Evolutionary conservation across 192 early-diverging fungal species (phyloP).

Genomic region (Phlyctochytrium planicorne): DNA sequence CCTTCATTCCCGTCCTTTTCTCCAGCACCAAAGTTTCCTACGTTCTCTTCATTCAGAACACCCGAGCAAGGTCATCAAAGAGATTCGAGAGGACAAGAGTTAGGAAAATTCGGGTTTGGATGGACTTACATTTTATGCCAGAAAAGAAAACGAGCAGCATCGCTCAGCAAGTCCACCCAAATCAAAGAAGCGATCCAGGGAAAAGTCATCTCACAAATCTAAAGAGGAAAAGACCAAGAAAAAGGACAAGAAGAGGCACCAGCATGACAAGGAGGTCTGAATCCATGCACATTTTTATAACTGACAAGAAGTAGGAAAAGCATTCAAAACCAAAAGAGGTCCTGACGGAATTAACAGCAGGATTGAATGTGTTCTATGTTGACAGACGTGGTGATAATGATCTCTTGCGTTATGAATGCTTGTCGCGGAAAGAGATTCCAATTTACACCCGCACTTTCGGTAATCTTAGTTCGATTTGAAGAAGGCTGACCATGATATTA

Average conservation of each 20-base stretch:
- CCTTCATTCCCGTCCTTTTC: constrained; percentile 9
- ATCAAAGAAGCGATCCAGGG: background rate
- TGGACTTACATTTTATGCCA: background rate
- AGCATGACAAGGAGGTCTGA: too few relatives aligned
- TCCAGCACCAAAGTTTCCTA: too few relatives aligned
- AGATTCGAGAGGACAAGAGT: background rate
- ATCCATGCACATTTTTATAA: too few relatives aligned
- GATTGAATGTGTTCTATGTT: too few relatives aligned
- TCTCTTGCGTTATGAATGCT: background rate
- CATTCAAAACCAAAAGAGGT: too few relatives aligned
- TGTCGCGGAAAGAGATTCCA: background rate
- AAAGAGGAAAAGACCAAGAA: constrained; percentile 14
- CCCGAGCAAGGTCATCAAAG: too few relatives aligned
- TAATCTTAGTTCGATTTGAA: too few relatives aligned
- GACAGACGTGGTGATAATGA: background rate
- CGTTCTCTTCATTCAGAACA: too few relatives aligned
- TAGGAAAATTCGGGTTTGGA: background rate
- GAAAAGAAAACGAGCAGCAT: background rate
- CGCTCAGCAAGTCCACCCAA: background rate
- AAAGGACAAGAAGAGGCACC: constrained; percentile 13
- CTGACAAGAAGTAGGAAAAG: too few relatives aligned
- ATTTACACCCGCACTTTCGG: background rate
- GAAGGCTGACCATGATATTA: too few relatives aligned
- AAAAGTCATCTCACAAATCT: background rate
- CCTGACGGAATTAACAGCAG: too few relatives aligned